phyloP scores from a whole-genome alignment of 345 rosid genomes.

The Rhizophora mangle region DNA sequence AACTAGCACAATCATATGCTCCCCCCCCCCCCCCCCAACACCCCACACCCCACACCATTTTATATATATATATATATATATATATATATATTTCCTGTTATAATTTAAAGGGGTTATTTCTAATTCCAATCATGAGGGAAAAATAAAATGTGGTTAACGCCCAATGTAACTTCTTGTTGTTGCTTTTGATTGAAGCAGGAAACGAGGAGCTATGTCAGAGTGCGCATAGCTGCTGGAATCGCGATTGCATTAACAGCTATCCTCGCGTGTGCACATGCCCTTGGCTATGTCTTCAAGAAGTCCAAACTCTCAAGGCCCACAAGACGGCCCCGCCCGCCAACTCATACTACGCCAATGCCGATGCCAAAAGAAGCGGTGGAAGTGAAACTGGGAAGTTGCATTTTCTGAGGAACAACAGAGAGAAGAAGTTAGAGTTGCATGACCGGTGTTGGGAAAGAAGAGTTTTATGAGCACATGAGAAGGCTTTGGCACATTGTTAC shows the following conservation, averaged over 20 bases:
- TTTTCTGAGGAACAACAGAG: not conserved
- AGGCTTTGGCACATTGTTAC: conserved; percentile 7
- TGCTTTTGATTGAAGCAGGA: conserved; percentile 33
- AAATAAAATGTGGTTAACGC: not conserved
- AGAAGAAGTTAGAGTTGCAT: conserved; percentile 4
- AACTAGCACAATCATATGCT: too few relatives aligned
- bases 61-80: too few relatives aligned
- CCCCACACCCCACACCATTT: too few relatives aligned
- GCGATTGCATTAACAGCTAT: conserved; percentile 24
- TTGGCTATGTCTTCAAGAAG: conserved; percentile 12
- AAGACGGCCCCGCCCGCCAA: conserved; percentile 24
- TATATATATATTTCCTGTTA: too few relatives aligned
- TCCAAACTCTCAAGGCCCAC: conserved; percentile 6
- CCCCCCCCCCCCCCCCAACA: too few relatives aligned
- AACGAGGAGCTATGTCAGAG: conserved; percentile 57
- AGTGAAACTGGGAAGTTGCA: conserved; percentile 33
- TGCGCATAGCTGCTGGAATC: conserved; percentile 16
- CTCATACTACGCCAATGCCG: not conserved
- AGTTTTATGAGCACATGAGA: conserved; percentile 14
- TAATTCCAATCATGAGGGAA: not conserved
- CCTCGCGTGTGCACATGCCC: conserved; percentile 7
- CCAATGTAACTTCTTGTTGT: not conserved
- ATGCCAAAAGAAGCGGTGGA: conserved; percentile 4
- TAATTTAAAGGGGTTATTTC: too few relatives aligned
- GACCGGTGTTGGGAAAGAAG: conserved; percentile 4